Evolutionary conservation across 2,329 filamentous ascomycete genomes (phyloP).

Genomic region (Beauveria pseudobassiana): DNA sequence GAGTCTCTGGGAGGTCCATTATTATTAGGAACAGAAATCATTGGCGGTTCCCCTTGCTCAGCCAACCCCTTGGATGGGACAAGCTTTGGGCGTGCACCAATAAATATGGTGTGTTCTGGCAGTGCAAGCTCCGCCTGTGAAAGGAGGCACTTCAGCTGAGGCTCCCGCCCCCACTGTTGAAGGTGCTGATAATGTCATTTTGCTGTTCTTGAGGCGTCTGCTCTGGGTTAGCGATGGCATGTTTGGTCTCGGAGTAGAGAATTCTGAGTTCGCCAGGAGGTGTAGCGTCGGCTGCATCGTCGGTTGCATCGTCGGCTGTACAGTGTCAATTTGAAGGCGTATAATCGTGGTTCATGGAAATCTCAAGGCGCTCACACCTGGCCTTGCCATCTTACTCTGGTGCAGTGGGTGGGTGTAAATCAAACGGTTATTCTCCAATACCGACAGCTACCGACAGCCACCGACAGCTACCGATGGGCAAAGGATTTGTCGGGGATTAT

Average conservation of each 20-base stretch:
- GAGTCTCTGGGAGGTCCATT: not conserved
- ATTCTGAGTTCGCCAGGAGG: not conserved
- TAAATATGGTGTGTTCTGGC: not conserved
- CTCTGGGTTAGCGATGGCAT: not conserved
- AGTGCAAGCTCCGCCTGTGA: not conserved
- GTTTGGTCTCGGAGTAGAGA: not conserved
- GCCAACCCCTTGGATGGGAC: not conserved
- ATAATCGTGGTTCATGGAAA: not conserved
- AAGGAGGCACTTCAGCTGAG: constrained; percentile 2
- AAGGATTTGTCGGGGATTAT: not conserved
- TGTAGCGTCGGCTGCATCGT: no score
- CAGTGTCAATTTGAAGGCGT: not conserved
- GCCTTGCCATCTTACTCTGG: not conserved
- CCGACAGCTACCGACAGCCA: not conserved
- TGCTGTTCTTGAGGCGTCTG: not conserved
- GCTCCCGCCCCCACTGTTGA: not conserved
- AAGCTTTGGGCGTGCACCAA: not conserved
- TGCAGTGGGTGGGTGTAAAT: not conserved
- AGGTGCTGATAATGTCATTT: not conserved
- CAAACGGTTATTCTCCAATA: not conserved
- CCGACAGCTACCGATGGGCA: not conserved
- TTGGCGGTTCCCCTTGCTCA: not conserved
- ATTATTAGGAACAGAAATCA: not conserved
- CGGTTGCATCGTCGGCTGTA: not conserved
- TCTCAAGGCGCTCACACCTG: not conserved